Evolutionary conservation across 352 stramenopile genomes (phyloP).

Genomic region (Phytophthora syringae): DNA sequence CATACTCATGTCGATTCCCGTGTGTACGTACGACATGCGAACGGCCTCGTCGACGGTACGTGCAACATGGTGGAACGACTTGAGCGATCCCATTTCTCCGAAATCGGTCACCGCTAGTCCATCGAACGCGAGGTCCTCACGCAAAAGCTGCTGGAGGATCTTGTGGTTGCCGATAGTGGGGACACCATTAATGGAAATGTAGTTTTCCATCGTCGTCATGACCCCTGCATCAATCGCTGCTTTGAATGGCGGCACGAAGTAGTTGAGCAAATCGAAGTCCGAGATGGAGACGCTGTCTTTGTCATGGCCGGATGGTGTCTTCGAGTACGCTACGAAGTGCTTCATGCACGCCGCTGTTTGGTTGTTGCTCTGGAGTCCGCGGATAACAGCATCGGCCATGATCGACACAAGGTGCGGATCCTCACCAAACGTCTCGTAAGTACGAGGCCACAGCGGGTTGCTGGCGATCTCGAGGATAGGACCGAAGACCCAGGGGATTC

Average conservation of each 20-base stretch:
- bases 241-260: constrained; percentile 78
- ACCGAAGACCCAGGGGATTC: constrained; percentile 89
- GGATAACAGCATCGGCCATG: constrained; percentile 71
- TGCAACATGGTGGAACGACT: constrained; percentile 54
- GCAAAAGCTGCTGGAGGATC: constrained; percentile 73
- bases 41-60: constrained; percentile 48
- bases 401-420: constrained; percentile 77
- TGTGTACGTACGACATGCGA: constrained; percentile 64
- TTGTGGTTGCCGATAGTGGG: constrained; percentile 81
- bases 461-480: constrained; percentile 80
- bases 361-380: constrained; percentile 73
- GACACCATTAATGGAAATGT: constrained; percentile 90
- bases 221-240: constrained; percentile 70
- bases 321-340: constrained; percentile 82
- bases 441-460: constrained; percentile 83
- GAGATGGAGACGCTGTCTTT: constrained; percentile 67
- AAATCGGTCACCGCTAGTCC: constrained; percentile 91
- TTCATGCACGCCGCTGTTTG: constrained; percentile 84
- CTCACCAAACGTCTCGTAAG: constrained; percentile 94
- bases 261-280: constrained; percentile 77
- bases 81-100: constrained; percentile 87
- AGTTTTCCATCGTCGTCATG: constrained; percentile 92
- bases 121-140: constrained; percentile 78
- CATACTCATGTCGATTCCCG: constrained; percentile 92
- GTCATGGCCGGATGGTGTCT: constrained; percentile 77